Evolutionary conservation across 345 rosid genomes (phyloP).

Genomic region (Hypericum androsaemum): DNA sequence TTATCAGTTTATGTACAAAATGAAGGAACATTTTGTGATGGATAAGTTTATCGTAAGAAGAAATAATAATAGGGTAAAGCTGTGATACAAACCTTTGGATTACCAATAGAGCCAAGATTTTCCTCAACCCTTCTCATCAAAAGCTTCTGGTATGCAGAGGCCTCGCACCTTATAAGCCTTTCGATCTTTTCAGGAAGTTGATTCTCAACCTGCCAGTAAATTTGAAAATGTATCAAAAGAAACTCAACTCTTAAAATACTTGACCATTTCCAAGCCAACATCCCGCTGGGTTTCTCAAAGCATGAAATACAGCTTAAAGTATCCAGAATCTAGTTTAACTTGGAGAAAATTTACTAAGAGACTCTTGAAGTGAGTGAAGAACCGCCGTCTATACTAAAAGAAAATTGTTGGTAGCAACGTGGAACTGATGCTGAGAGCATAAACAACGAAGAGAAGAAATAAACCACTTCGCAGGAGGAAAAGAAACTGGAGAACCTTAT

Average conservation of each 20-base stretch:
- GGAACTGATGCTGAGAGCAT: too few relatives aligned
- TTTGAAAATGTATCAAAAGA: constrained; percentile 11
- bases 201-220: constrained; percentile 64
- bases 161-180: constrained; percentile 83
- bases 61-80: not conserved
- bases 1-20: not conserved
- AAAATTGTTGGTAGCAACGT: too few relatives aligned
- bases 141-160: constrained; percentile 91
- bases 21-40: not conserved
- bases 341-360: too few relatives aligned
- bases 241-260: not conserved
- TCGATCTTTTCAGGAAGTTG: constrained; percentile 85
- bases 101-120: constrained; percentile 82
- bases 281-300: too few relatives aligned
- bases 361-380: too few relatives aligned
- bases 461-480: not conserved
- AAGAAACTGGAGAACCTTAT: constrained; percentile 48
- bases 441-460: not conserved
- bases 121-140: constrained; percentile 91
- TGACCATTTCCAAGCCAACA: not conserved
- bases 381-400: too few relatives aligned
- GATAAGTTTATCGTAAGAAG: constrained; percentile 7
- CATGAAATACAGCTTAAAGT: too few relatives aligned
- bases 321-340: too few relatives aligned
- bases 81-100: constrained; percentile 47